Conservation (phyloP, 202 grass and related monocot species). For the Dendrocalamus latiflorus region DNA sequence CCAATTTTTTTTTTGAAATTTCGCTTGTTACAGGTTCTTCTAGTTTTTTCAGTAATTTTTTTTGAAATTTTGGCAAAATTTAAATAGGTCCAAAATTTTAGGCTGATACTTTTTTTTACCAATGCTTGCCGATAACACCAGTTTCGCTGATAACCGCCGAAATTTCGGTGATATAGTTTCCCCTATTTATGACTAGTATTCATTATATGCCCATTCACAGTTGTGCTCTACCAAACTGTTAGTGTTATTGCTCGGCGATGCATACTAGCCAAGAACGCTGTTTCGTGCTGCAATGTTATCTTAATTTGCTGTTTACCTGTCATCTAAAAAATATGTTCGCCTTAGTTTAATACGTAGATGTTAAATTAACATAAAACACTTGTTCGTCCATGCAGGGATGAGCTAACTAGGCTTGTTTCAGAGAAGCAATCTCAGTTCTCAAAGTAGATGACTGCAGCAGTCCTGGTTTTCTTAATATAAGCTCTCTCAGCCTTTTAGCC, state of each 20-base stretch:
- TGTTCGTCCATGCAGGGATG: slow-evolving; percentile 44
- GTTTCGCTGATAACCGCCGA: no score
- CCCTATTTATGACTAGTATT: no score
- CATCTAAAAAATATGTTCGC: not conserved
- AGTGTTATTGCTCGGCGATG: not conserved
- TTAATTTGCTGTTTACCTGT: not conserved
- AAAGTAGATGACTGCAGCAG: slow-evolving; percentile 58
- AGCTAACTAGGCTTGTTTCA: slow-evolving; percentile 59
- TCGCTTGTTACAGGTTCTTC: no score
- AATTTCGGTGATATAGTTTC: no score
- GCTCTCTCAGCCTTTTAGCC: slow-evolving; percentile 53
- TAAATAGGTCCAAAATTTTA: no score
- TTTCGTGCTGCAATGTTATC: not conserved
- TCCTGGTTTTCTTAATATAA: slow-evolving; percentile 66
- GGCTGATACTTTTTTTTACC: no score
- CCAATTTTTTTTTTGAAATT: no score
- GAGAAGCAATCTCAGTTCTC: slow-evolving; percentile 69
- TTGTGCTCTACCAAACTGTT: not conserved
- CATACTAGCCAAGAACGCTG: not conserved
- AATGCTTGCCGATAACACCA: no score
- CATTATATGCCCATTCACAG: not conserved
- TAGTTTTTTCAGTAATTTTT: no score
- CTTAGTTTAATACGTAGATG: not conserved
- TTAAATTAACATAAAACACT: not conserved
- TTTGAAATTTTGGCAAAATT: no score